Base-by-base conservation (phyloP, 2,329 filamentous ascomycete species). In the Plenodomus biglobosus region DNA sequence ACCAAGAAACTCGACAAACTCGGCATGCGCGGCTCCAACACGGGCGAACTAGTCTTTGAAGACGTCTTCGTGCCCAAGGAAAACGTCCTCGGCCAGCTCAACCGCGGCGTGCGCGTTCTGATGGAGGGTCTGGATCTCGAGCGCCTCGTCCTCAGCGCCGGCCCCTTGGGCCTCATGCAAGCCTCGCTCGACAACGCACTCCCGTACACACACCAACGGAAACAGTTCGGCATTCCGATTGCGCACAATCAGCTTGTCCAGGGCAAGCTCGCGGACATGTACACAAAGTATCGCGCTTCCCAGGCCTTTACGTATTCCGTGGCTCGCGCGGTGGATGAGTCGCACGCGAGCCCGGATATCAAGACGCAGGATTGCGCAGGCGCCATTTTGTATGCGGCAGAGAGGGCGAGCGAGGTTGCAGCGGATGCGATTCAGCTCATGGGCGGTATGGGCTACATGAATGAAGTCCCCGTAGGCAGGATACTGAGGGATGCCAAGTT, bases 41-140 rank as follows among this genome's bases (percentile, higher is more conserved):
- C 94, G 0, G 94, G 94, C 63, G 94, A 97, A 73, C 82, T 97
- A 19, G 82, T 92, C 46, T 95, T 97, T 60, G 91, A 96, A 54
- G 80, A 86, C 58, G 90, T 96, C 48, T 96, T 96, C 67, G 90
- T 97, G 6, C 91, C 94, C 3, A 76, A 78, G 8, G 86, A 87
- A 63, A 90, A 95, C 70, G 74, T 96, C 0, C 81, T 99, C 1
- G 94, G 94, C 22, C 73, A 82, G 34, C 67, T 95, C 48, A 88
- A 96, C 76, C 84, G 82, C 43, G 94, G 94, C 53, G 92, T 95
- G 20, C 85, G 84, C 55, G 92, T 99, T 3, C 79, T 99, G 27
- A 97, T 99, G 94, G 89, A 96, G 69, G 94, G 94, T 1, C 81
- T 99, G 3, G 94, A 99, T 68, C 83, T 99, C 27, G 94, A 99